Evolutionary conservation across 352 stramenopile species (phyloP).

Genomic region (Pythium aquatile): DNA sequence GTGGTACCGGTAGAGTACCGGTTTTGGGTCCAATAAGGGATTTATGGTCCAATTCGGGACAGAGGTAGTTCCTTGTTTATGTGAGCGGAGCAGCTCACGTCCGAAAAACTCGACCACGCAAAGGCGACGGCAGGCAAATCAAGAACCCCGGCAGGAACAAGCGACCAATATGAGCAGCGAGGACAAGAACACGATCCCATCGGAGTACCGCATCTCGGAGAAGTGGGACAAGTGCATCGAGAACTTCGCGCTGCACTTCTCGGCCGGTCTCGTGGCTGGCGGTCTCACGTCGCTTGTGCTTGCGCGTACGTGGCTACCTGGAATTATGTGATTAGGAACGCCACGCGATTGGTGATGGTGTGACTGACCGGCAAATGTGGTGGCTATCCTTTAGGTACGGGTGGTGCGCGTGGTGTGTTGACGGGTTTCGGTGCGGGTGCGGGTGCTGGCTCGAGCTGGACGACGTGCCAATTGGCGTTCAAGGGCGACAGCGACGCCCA

Average conservation of each 20-base stretch:
- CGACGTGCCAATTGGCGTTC: slow-evolving; percentile 82
- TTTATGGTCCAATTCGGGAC: slow-evolving; percentile 8
- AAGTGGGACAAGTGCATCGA: slow-evolving; percentile 91
- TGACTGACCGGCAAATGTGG: slow-evolving; percentile 4
- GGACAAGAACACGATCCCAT: slow-evolving; percentile 63
- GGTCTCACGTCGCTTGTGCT: slow-evolving; percentile 82
- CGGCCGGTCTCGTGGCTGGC: slow-evolving; percentile 72
- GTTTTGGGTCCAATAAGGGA: slow-evolving; percentile 3
- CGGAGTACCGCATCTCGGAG: slow-evolving; percentile 88
- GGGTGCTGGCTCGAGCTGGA: slow-evolving; percentile 81
- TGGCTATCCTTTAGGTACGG: slow-evolving; percentile 41
- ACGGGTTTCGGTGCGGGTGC: slow-evolving; percentile 71
- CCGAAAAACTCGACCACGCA: slow-evolving; percentile 26
- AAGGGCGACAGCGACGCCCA: slow-evolving; percentile 65
- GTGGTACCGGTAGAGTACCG: slow-evolving; percentile 10
- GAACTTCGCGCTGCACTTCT: slow-evolving; percentile 88
- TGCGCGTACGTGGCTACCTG: slow-evolving; percentile 51
- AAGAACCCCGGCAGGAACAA: slow-evolving; percentile 3
- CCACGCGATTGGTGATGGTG: background rate
- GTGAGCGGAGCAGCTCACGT: slow-evolving; percentile 32
- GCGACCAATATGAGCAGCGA: slow-evolving; percentile 26
- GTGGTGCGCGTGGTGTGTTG: slow-evolving; percentile 55
- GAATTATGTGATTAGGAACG: background rate
- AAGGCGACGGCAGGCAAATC: slow-evolving; percentile 14
- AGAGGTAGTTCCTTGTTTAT: slow-evolving; percentile 23